phyloP scores from a whole-genome alignment of 192 early-diverging fungal genomes.

The Coemansia erecta region DNA sequence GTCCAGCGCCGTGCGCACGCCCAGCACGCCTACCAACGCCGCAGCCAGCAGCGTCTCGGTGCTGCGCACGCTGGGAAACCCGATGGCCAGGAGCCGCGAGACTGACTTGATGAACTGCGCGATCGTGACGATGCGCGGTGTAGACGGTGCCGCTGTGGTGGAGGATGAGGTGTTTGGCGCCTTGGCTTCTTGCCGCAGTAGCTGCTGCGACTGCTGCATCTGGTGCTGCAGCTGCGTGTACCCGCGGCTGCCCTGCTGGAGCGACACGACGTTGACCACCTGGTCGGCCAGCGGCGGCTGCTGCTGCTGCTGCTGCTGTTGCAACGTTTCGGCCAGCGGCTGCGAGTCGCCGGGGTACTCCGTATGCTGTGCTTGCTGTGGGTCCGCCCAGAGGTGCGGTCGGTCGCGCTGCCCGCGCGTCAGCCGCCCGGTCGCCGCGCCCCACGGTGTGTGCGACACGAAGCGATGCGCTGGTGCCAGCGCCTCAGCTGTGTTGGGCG shows the following conservation, averaged over 20 bases:
- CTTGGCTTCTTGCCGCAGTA: conserved; percentile 37
- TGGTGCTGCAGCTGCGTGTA: conserved; percentile 47
- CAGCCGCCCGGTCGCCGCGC: conserved; percentile 36
- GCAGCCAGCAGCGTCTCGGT: conserved; percentile 41
- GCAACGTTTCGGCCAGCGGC: no score
- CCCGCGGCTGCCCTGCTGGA: conserved; percentile 30
- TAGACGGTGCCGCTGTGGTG: no score
- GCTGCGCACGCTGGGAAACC: conserved; percentile 35
- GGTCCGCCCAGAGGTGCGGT: conserved; percentile 42
- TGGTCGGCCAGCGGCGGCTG: conserved; percentile 12
- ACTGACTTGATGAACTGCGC: conserved; percentile 48
- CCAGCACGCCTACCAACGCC: conserved; percentile 41
- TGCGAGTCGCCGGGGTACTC: no score
- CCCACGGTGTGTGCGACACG: conserved; percentile 52
- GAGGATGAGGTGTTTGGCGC: no score
- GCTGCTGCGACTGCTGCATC: conserved; percentile 38
- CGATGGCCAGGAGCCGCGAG: conserved; percentile 37
- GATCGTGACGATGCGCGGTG: conserved; percentile 46
- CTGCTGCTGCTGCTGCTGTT: no score
- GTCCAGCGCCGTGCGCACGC: conserved; percentile 42
- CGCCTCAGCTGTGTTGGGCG: conserved; percentile 18
- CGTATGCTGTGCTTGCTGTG: conserved; percentile 4
- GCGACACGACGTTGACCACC: conserved; percentile 43
- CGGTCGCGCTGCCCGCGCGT: conserved; percentile 45
- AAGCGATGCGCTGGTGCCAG: conserved; percentile 42